Evolutionary conservation across 2,329 filamentous ascomycete species (phyloP), one percentile per base, ranked within the genome.

Genomic region (Capronia americana): DNA sequence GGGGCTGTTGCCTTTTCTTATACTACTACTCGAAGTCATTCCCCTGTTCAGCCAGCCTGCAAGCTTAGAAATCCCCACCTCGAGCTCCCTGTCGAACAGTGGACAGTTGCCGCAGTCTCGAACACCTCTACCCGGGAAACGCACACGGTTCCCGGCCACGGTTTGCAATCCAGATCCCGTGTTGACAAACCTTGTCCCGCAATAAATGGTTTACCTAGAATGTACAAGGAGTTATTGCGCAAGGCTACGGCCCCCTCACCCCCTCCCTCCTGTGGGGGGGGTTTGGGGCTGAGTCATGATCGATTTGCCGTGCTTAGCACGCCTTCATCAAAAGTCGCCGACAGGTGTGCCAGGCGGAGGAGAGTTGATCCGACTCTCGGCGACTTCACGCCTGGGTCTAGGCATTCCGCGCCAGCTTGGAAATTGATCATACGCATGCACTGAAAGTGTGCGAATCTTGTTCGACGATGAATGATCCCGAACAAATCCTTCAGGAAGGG

Each of bases 401-500:
- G 10, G 3, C 48, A 11, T 12, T 51, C 48, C 24, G 48, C 24
- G 20, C 20, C 14, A 50, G 38, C 44, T 32, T 1, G n/a, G 23
- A 50, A 26, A 34, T 24, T n/a, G 10, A 34, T 34, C 51, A 20
- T n/a, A n/a, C 23, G 17, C 11, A 12, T 28, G 20, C n/a, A n/a
- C 10, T 7, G 14, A 8, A 6, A 32, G 4, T 61, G 24, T 28
- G 6, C 46, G 6, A 53, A 53, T 24, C 7, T 24, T 34, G 32
- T 7, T 53, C 48, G 30, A 10, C 20, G 10, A 34, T 11, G 10
- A 7, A 34, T 20, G 17, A 5, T 20, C 26, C 26, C 6, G 53
- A n/a, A 23, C 28, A 34, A 38, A 4, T 32, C 23, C 23, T 7
- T 75, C 66, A 82, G 3, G 80, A 82, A 20, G 88, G 88, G 58